phyloP scores from a whole-genome alignment of 352 stramenopile species.

The Hyaloperonospora brassicae region DNA sequence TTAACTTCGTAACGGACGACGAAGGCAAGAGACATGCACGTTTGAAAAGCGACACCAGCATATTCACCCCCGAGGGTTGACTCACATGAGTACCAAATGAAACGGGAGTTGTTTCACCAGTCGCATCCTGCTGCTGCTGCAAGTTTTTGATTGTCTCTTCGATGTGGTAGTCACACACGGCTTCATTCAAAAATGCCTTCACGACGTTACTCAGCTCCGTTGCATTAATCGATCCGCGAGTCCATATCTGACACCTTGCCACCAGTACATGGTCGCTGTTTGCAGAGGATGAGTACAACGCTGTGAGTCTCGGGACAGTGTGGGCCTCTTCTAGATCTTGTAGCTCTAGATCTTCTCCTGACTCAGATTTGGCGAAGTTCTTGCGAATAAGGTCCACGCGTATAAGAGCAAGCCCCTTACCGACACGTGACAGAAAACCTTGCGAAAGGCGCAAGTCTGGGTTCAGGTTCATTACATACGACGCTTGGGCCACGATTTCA shows the following conservation, averaged over 20 bases:
- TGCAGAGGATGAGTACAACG: constrained; percentile 13
- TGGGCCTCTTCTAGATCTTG: constrained; percentile 14
- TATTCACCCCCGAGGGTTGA: constrained; percentile 27
- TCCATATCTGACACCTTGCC: constrained; percentile 62
- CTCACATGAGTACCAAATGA: constrained; percentile 5
- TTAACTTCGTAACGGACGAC: constrained; percentile 52
- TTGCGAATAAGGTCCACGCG: constrained; percentile 45
- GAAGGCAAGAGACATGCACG: constrained; percentile 35
- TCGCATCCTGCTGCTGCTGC: constrained; percentile 4
- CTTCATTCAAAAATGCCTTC: constrained; percentile 66
- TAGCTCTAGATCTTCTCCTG: background rate
- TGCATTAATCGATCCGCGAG: constrained; percentile 54
- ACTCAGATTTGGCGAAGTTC: constrained; percentile 1
- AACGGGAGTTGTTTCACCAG: constrained; percentile 3
- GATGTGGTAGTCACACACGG: constrained; percentile 73
- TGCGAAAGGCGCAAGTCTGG: constrained; percentile 69
- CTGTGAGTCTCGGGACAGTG: constrained; percentile 21
- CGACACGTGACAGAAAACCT: constrained; percentile 63
- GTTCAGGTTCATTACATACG: constrained; percentile 80
- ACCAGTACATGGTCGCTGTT: constrained; percentile 16
- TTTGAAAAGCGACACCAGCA: constrained; percentile 45
- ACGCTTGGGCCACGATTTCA: constrained; percentile 36
- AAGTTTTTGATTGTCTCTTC: constrained; percentile 43
- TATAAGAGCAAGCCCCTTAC: constrained; percentile 69
- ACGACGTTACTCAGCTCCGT: constrained; percentile 48